Conservation (phyloP, 352 stramenopile species). For the Nothophytophthora sp. region DNA sequence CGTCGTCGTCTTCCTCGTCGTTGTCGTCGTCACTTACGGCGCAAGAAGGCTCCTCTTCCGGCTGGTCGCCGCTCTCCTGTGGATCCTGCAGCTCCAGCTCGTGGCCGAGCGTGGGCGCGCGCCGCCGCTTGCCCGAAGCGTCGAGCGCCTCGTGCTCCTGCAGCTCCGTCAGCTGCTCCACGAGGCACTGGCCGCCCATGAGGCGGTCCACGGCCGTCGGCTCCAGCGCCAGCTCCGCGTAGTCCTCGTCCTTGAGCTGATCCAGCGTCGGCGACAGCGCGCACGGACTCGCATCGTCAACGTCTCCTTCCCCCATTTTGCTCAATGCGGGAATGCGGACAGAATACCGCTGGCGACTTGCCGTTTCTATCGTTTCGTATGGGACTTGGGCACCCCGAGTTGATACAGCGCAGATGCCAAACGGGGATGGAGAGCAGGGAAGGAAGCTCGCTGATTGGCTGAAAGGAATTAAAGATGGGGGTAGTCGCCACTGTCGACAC, state of each 20-base stretch:
- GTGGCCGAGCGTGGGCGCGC: conserved; percentile 5
- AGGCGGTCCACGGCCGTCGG: conserved; percentile 35
- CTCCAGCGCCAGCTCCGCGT: conserved; percentile 35
- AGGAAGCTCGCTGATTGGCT: too few relatives aligned
- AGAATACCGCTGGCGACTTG: conserved; percentile 11
- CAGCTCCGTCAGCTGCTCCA: conserved; percentile 32
- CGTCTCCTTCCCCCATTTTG: too few relatives aligned
- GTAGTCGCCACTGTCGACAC: too few relatives aligned
- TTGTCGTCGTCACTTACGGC: conserved; percentile 22
- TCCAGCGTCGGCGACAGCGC: conserved; percentile 9
- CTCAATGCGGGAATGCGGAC: conserved; percentile 9
- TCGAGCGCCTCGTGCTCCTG: conserved; percentile 6
- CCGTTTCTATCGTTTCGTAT: too few relatives aligned
- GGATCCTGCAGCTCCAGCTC: conserved; percentile 12
- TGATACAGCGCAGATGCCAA: too few relatives aligned
- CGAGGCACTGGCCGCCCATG: conserved; percentile 44
- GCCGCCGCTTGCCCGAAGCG: conserved; percentile 20
- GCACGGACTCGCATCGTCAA: too few relatives aligned
- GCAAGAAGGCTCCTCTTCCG: conserved; percentile 6
- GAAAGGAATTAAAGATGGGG: too few relatives aligned
- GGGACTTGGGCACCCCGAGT: too few relatives aligned
- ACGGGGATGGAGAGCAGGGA: too few relatives aligned
- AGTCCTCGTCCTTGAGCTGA: conserved; percentile 34
- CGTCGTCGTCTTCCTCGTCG: conserved; percentile 19
- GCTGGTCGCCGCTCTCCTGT: neutral